These are phyloP conservation scores for Solanum ossicruentum DNA, from an alignment of 257 asterid genomes.

Conservation along the genomic window DNA sequence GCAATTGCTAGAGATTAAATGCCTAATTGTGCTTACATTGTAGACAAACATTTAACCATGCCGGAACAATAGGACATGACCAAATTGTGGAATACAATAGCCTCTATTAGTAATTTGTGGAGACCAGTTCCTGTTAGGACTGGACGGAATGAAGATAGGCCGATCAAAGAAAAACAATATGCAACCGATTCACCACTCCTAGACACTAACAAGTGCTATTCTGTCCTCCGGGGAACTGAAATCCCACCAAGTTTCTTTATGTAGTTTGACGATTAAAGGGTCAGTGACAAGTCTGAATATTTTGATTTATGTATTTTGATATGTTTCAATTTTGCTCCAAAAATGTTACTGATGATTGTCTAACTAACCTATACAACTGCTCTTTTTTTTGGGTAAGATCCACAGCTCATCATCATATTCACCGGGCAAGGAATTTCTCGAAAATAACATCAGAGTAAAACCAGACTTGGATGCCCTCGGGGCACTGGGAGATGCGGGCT, in stretches of 20 bases:
- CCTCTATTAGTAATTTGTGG: no score
- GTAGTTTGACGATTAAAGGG: neutral
- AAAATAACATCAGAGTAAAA: constrained; percentile 46
- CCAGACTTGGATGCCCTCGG: constrained; percentile 66
- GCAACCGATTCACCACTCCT: neutral
- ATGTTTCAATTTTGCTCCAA: neutral
- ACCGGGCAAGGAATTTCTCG: constrained; percentile 31
- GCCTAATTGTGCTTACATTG: no score
- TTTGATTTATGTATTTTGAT: neutral
- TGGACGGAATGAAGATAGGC: no score
- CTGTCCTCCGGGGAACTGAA: neutral
- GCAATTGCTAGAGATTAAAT: no score
- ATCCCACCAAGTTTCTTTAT: neutral
- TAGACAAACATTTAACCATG: no score
- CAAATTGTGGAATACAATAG: no score
- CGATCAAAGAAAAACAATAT: no score
- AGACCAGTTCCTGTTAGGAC: no score
- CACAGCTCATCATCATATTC: constrained; percentile 50
- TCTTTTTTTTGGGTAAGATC: constrained; percentile 24
- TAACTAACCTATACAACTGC: neutral
- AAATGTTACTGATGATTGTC: neutral
- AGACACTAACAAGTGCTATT: neutral
- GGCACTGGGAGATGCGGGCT: constrained; percentile 69
- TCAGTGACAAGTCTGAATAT: neutral
- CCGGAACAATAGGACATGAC: no score